phyloP scores from a whole-genome alignment of 352 stramenopile genomes.

The Phytopythium montanum region DNA sequence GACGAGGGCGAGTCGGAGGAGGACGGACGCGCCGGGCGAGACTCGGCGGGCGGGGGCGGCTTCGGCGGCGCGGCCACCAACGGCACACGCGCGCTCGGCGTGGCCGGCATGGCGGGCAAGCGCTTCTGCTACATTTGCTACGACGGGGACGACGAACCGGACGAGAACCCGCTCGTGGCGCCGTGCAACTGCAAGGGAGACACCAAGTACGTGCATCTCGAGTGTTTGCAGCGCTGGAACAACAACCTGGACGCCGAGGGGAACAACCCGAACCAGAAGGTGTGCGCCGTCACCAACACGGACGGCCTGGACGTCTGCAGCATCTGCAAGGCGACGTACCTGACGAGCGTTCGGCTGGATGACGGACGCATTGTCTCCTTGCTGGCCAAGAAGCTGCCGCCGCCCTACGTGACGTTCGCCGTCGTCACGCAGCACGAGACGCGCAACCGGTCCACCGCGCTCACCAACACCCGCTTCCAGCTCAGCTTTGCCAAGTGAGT shows the following conservation, averaged over 20 bases:
- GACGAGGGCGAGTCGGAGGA: conserved; percentile 81
- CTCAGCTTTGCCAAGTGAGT: conserved; percentile 89
- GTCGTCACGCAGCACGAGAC: conserved; percentile 90
- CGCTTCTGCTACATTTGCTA: conserved; percentile 93
- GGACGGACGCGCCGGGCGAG: conserved; percentile 33
- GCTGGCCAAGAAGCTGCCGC: conserved; percentile 81
- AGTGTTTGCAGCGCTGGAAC: conserved; percentile 92
- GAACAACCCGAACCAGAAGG: conserved; percentile 80
- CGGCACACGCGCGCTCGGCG: conserved; percentile 33
- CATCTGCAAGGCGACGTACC: conserved; percentile 91
- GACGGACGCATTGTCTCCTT: conserved; percentile 84
- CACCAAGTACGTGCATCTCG: conserved; percentile 91
- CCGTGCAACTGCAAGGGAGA: conserved; percentile 91
- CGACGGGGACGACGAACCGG: conserved; percentile 82
- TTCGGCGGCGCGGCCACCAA: conserved; percentile 11
- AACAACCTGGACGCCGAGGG: conserved; percentile 81
- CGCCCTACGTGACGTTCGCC: conserved; percentile 89
- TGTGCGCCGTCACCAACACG: conserved; percentile 89
- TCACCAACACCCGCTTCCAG: conserved; percentile 92
- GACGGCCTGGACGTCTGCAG: conserved; percentile 87
- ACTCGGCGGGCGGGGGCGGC: conserved; percentile 8
- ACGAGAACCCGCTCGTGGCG: conserved; percentile 86
- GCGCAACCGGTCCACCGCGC: conserved; percentile 66
- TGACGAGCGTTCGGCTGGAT: conserved; percentile 85
- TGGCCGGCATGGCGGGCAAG: conserved; percentile 41